phyloP scores from a whole-genome alignment of 768 basidiomycete species.

The Mrakia blollopis region DNA sequence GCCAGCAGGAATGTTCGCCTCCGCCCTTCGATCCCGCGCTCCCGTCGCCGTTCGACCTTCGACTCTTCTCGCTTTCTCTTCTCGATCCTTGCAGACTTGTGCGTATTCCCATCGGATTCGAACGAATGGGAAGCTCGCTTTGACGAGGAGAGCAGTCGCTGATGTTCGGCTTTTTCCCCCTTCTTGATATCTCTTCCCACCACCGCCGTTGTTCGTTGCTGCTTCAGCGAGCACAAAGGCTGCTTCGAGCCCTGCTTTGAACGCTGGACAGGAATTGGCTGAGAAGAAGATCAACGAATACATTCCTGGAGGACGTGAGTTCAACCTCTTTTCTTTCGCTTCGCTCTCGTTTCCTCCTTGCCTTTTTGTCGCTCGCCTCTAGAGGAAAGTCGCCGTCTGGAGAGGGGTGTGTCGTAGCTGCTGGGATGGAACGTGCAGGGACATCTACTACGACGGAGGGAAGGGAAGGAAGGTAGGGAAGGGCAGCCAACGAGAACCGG shows the following conservation, averaged over 20 bases:
- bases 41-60: neutral
- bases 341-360: neutral
- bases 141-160: neutral
- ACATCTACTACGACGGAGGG: neutral
- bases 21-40: neutral
- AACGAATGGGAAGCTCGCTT: neutral
- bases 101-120: neutral
- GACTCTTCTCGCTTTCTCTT: neutral
- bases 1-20: neutral
- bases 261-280: slow-evolving; percentile 13
- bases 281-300: slow-evolving; percentile 37
- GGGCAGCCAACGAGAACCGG: too few species aligned
- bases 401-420: too few species aligned
- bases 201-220: neutral
- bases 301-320: slow-evolving; percentile 47
- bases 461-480: neutral
- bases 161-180: neutral
- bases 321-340: neutral
- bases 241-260: neutral
- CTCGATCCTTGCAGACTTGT: neutral
- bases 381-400: neutral
- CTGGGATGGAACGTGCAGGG: neutral
- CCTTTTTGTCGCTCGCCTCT: too few species aligned
- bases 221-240: neutral
- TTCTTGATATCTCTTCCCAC: neutral